phyloP scores from a whole-genome alignment of 1,139 yeast genomes.

The Candida neerlandica region DNA sequence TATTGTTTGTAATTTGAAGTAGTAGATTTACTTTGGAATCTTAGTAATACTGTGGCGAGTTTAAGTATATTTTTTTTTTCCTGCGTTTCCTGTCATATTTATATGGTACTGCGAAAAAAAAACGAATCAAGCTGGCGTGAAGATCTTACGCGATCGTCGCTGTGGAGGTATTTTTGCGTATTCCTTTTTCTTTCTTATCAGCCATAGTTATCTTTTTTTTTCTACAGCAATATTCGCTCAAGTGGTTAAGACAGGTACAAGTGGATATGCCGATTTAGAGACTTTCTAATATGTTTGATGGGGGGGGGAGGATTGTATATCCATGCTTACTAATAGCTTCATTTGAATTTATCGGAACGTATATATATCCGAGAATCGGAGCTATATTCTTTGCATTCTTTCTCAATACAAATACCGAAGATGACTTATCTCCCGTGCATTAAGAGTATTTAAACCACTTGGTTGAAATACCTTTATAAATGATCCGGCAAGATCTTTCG shows the following conservation, averaged over 20 bases:
- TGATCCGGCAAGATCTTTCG: no score
- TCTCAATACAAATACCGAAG: no score
- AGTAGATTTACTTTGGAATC: neutral
- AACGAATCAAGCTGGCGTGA: neutral
- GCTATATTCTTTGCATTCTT: neutral
- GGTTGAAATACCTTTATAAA: no score
- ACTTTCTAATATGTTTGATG: neutral
- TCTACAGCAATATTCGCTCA: neutral
- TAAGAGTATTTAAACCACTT: neutral
- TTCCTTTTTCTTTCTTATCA: no score
- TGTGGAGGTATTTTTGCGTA: no score
- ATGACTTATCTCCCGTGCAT: neutral
- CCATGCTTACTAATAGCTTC: no score
- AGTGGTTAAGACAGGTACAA: neutral
- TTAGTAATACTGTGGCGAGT: slow-evolving; percentile 3
- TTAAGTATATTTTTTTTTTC: neutral
- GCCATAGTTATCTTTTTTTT: neutral
- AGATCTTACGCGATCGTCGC: no score
- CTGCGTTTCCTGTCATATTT: neutral
- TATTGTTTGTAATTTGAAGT: neutral
- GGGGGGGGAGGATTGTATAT: no score
- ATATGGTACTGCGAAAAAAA: neutral
- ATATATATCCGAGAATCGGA: neutral
- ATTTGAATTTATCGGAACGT: no score
- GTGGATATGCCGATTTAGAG: neutral